A percentile compares a stretch with the other conserved stretches of the same genome.
These are phyloP conservation scores for Fusarium torulosum DNA, from an alignment of 2,329 filamentous ascomycete genomes.

Conservation along the genomic window DNA sequence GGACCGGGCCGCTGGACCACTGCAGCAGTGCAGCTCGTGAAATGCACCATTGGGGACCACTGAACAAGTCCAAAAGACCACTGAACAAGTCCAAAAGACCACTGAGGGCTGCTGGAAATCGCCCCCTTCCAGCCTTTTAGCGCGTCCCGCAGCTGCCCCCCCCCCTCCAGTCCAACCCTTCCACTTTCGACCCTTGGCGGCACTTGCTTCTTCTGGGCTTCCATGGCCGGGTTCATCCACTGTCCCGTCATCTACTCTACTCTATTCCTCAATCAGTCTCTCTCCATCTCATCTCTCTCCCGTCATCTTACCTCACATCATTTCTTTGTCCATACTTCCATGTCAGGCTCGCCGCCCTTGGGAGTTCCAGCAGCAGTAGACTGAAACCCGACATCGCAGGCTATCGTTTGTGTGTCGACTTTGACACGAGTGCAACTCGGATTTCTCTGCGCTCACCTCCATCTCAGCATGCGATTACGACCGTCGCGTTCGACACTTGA, in stretches of 20 bases:
- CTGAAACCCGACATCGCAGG: background rate
- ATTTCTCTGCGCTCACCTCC: conserved; percentile 23
- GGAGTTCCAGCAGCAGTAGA: conserved; percentile 1
- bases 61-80: conserved; percentile 2
- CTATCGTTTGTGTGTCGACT: conserved; percentile 1
- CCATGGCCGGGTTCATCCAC: conserved; percentile 37
- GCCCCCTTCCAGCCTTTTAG: conserved; percentile 28
- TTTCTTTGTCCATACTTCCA: conserved; percentile 16
- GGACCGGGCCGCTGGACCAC: conserved; percentile 35
- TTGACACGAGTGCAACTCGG: conserved; percentile 13
- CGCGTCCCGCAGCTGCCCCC: conserved; percentile 18
- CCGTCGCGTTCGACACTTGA: conserved; percentile 35
- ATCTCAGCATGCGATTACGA: conserved; percentile 43
- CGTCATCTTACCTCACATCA: conserved; percentile 28
- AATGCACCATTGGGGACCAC: conserved; percentile 35
- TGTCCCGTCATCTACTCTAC: conserved; percentile 42
- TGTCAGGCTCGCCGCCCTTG: conserved; percentile 14
- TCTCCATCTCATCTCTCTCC: conserved; percentile 22
- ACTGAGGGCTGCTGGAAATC: conserved; percentile 39
- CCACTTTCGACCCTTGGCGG: conserved; percentile 22
- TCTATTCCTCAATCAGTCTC: conserved; percentile 23
- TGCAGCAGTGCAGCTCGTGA: conserved; percentile 42
- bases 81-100: conserved; percentile 14
- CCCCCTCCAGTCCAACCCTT: conserved; percentile 20
- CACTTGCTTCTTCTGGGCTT: conserved; percentile 40